Base-by-base conservation (phyloP, 1,284 basidiomycete species). In the Clitocybe nebularis region DNA sequence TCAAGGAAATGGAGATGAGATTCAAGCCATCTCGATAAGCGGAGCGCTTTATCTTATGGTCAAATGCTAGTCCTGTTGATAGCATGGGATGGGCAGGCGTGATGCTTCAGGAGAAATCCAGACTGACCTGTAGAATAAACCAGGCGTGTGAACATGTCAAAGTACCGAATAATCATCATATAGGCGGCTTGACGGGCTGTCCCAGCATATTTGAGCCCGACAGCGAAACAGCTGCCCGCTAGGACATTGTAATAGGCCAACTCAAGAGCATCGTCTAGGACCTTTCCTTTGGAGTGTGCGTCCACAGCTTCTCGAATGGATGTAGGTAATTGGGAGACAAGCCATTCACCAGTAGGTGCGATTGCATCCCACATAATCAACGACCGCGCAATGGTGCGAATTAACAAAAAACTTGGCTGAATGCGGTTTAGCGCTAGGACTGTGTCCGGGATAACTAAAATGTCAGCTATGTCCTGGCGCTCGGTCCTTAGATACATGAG, bases 171-270 rank as follows among this genome's bases (percentile, higher is more conserved):
- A 37, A 99, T 75, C 54, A 89, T 76, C 22, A 76, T 69, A 59
- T 96, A 91, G 1, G 93, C 94, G 52, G 89, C 81, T 46, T 91
- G 86, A 20, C 85, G 74, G 0, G 92, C 92, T 0, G 90, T 93
- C 5, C 96, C 94, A 1, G 96, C 95, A 57, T 83, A 96, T 61
- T 95, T 97, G 49, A 99, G 69, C 5, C 86, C 93, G 23, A 99
- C 76, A 0, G 84, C 91, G 50, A 99, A 93, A 64, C 92, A 94
- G 29, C 87, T 88, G 1, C 92, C 95, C 1, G 93, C 81, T 20
- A 93, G 65, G 50, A 96, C 87, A 58, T 93, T 89, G 64, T 89
- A 89, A 62, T 93, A 90, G 0, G 90, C 91, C 43, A 94, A 63
- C 56, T 94, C 90, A 44, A 84, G 75, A 7, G 87, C 75, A 47